A percentile compares a stretch with the other conserved stretches of the same genome.
These are phyloP conservation scores for Cardamine resedifolia DNA, from an alignment of 345 rosid species.

Conservation along the genomic window DNA sequence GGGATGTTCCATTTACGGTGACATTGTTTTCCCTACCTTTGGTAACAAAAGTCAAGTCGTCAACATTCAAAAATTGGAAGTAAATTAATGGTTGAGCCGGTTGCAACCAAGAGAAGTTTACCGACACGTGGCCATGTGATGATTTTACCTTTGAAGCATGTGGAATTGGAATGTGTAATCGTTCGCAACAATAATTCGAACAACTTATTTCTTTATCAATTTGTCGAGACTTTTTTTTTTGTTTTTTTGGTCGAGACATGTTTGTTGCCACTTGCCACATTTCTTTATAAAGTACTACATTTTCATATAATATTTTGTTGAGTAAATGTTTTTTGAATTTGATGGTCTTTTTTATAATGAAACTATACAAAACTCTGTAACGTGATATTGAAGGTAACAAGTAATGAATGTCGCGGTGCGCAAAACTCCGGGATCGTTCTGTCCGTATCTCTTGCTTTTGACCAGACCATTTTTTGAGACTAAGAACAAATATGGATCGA, in stretches of 20 bases:
- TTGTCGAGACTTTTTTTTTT: background rate
- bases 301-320: background rate
- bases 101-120: conserved; percentile 11
- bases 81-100: conserved; percentile 14
- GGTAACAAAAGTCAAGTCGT: background rate
- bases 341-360: background rate
- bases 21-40: background rate
- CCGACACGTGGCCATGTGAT: conserved; percentile 22
- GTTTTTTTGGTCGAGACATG: too few relatives aligned
- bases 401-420: background rate
- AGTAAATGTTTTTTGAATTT: background rate
- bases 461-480: background rate
- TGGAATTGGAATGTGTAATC: conserved; percentile 11
- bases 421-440: background rate
- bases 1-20: background rate
- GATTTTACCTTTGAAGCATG: conserved; percentile 15
- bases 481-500: background rate
- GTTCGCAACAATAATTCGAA: conserved; percentile 3
- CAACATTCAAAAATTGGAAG: background rate
- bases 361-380: background rate
- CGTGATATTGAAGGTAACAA: conserved; percentile 10
- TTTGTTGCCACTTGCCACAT: background rate
- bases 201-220: conserved; percentile 1
- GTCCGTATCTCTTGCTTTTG: background rate
- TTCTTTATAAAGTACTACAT: background rate